Base-by-base conservation (phyloP, 495 filamentous ascomycete species). In the Neurospora sp. region DNA sequence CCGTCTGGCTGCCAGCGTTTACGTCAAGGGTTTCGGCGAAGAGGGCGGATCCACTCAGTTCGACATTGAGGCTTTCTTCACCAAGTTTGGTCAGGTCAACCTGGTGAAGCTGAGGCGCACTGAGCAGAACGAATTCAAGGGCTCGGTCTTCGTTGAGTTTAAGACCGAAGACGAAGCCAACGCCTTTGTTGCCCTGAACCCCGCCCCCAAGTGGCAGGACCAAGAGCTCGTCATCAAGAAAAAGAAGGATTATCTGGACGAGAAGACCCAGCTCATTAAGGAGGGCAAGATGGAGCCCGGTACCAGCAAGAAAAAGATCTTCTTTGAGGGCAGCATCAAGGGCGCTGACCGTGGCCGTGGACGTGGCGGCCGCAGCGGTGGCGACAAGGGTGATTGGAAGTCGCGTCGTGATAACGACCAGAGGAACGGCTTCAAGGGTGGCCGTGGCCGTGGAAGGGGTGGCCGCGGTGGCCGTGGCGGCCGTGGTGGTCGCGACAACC, bases 71-170 rank as follows among this genome's bases (percentile, higher is more conserved):
- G 87, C 87, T n/a, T 96, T 96, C 83, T 95, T 98, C 78, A 87
- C 89, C 44, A 87, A 89, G 44, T 92, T 89, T 80, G 96, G 95
- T 17, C 86, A 91, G 8, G 87, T 91, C 74, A 92, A 93, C 71
- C 86, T 88, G n/a, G 90, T 99, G 73, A 94, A 94, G 74, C 90
- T 98, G 68, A 94, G 96, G 72, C 94, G 96, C 72, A 83, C 86
- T n/a, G 73, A 83, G 16, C 74, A 83, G 39, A 89, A 88, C 76
- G 75, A 79, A 31, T 98, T 98, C 87, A 99, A 99, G 86, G 93
- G 93, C 48, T 97, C 93, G 70, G 90, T 98, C 37, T 98, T 97
- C 76, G 94, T 98, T 70, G 94, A 98, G 82, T 98, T 98, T 79
- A 84, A 84, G 40, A 86, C 86, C 70, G 90, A 91, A 73, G 92